Percentiles rank a stretch among this genome's conserved stretches.
Conservation (phyloP, 2,329 filamentous ascomycete species). For the Pseudocercospora fuligena region DNA sequence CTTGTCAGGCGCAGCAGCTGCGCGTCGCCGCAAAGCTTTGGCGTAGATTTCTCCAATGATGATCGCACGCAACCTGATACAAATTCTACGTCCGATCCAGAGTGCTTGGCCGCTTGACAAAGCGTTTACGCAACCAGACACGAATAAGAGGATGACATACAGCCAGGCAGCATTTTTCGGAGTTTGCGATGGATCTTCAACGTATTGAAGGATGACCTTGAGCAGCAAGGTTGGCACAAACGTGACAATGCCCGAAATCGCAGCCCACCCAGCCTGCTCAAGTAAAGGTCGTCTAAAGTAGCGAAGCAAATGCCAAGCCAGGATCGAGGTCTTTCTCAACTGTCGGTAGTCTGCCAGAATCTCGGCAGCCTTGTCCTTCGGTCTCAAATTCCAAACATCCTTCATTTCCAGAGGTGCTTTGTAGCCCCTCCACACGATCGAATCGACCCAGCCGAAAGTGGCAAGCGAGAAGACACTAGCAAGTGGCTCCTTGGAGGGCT, state of each 20-base stretch:
- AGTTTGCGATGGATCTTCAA: slow-evolving; percentile 77
- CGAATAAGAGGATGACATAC: slow-evolving; percentile 86
- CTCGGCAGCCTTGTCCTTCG: slow-evolving; percentile 82
- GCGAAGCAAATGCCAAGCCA: slow-evolving; percentile 79
- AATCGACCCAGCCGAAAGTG: slow-evolving; percentile 89
- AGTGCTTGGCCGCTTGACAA: slow-evolving; percentile 83
- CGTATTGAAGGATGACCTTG: slow-evolving; percentile 88
- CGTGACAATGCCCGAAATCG: slow-evolving; percentile 78
- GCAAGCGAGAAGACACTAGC: slow-evolving; percentile 87
- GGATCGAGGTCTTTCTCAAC: slow-evolving; percentile 76
- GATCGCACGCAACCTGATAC: slow-evolving; percentile 89
- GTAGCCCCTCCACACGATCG: slow-evolving; percentile 87
- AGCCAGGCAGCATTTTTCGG: slow-evolving; percentile 93
- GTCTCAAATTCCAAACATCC: slow-evolving; percentile 89
- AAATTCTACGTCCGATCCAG: slow-evolving; percentile 93
- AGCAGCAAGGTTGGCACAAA: slow-evolving; percentile 91
- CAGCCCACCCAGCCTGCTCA: slow-evolving; percentile 79
- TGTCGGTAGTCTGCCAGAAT: slow-evolving; percentile 84
- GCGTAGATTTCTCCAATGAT: slow-evolving; percentile 97
- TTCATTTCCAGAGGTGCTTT: slow-evolving; percentile 79
- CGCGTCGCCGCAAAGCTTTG: slow-evolving; percentile 90
- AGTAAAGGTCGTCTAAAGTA: slow-evolving; percentile 81
- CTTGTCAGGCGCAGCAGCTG: slow-evolving; percentile 74
- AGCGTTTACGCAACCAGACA: slow-evolving; percentile 80
- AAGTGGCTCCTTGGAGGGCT: slow-evolving; percentile 83